Evolutionary conservation across 305 asterid species (phyloP).

Genomic region (Fraxinus velutina): DNA sequence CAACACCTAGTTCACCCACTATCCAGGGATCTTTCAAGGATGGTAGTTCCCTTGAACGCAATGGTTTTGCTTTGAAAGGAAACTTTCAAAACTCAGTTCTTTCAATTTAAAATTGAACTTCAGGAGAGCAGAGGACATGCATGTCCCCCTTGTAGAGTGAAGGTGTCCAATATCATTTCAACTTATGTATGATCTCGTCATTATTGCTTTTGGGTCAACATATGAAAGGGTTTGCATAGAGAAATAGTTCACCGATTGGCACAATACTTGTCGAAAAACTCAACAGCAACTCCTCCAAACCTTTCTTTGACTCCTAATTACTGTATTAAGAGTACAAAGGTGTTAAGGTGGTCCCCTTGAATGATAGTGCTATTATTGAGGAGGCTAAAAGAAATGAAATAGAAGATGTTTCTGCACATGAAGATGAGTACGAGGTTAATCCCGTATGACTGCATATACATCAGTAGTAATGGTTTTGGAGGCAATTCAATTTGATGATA

Average conservation of each 20-base stretch:
- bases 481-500: too few relatives aligned
- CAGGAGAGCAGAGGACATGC: constrained; percentile 65
- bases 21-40: constrained; percentile 69
- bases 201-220: constrained; percentile 90
- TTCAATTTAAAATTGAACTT: constrained; percentile 82
- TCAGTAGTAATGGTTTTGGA: too few relatives aligned
- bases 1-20: constrained; percentile 98
- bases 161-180: constrained; percentile 94
- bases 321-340: constrained; percentile 74
- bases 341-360: constrained; percentile 76
- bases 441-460: background rate
- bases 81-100: constrained; percentile 76
- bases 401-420: constrained; percentile 49
- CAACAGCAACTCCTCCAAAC: constrained; percentile 84
- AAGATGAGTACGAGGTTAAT: constrained; percentile 48
- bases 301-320: constrained; percentile 84
- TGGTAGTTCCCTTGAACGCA: constrained; percentile 43
- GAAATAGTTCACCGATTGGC: constrained; percentile 54
- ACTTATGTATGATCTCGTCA: constrained; percentile 90
- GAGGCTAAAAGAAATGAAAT: constrained; percentile 60
- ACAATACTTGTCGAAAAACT: constrained; percentile 87
- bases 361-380: constrained; percentile 39
- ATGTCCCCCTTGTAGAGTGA: constrained; percentile 89
- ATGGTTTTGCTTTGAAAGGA: constrained; percentile 68
- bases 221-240: constrained; percentile 55